phyloP scores from a whole-genome alignment of 345 rosid species.

The Adansonia digitata region DNA sequence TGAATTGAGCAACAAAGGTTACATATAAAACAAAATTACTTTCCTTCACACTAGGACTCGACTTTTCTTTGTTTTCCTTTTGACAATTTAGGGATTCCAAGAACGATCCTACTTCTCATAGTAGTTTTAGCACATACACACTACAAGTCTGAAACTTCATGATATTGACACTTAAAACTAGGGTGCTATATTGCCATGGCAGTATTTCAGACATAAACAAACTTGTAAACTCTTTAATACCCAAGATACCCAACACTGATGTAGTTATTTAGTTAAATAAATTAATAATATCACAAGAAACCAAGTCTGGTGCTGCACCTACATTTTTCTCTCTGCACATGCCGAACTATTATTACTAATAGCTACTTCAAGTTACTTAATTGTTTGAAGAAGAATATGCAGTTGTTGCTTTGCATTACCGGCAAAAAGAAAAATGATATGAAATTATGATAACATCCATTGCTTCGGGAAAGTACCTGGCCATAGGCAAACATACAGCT shows the following conservation, averaged over 20 bases:
- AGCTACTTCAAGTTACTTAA: neutral
- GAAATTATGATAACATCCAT: neutral
- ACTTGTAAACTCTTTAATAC: neutral
- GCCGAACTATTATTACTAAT: neutral
- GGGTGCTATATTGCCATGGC: neutral
- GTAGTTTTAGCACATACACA: neutral
- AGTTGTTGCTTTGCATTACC: neutral
- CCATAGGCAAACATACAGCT: conserved; percentile 99
- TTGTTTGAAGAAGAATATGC: neutral
- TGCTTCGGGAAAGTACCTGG: conserved; percentile 53
- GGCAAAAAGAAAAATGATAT: neutral
- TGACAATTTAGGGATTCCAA: neutral
- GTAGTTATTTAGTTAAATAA: neutral
- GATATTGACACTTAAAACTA: neutral
- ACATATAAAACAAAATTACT: neutral
- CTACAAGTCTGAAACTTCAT: neutral
- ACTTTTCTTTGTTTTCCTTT: neutral
- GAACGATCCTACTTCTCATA: neutral
- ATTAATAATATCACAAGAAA: neutral
- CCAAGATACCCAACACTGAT: neutral
- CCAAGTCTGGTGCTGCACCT: neutral
- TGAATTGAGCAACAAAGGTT: neutral
- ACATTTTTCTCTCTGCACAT: neutral
- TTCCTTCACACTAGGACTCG: neutral
- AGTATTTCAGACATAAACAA: neutral